Conservation (phyloP, 202 grass and related monocot species). For the Panicum virgatum region DNA sequence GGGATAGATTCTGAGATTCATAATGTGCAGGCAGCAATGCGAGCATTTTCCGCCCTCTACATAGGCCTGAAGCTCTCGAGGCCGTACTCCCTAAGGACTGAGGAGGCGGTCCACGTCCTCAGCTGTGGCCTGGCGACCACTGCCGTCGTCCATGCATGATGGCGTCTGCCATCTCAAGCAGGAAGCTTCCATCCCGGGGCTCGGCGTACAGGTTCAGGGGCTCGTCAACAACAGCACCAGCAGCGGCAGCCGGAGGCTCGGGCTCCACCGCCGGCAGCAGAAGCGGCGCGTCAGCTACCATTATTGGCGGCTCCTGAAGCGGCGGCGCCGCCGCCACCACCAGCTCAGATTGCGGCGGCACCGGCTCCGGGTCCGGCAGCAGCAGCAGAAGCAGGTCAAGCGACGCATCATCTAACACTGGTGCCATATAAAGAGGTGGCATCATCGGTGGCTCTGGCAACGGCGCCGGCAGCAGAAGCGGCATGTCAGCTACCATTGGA, state of each 20-base stretch:
- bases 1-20: not conserved
- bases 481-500: not conserved
- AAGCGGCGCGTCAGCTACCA: not conserved
- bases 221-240: not conserved
- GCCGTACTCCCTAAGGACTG: not conserved
- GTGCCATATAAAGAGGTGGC: not conserved
- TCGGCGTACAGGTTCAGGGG: not conserved
- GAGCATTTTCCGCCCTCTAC: not conserved
- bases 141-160: not conserved
- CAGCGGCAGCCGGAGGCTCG: not conserved
- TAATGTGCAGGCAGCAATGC: not conserved
- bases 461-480: not conserved
- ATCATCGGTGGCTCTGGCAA: not conserved
- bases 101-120: not conserved
- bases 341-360: too few relatives aligned
- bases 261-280: not conserved
- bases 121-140: not conserved
- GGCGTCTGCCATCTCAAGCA: slow-evolving; percentile 11
- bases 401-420: not conserved
- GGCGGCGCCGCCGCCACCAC: too few relatives aligned
- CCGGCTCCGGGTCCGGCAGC: not conserved
- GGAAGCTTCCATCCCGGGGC: not conserved
- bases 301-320: not conserved
- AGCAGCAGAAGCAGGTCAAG: not conserved
- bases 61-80: not conserved